Evolutionary conservation across 345 rosid genomes (phyloP), one percentile per base, ranked within the genome.

Genomic region (Bretschneidera sinensis): DNA sequence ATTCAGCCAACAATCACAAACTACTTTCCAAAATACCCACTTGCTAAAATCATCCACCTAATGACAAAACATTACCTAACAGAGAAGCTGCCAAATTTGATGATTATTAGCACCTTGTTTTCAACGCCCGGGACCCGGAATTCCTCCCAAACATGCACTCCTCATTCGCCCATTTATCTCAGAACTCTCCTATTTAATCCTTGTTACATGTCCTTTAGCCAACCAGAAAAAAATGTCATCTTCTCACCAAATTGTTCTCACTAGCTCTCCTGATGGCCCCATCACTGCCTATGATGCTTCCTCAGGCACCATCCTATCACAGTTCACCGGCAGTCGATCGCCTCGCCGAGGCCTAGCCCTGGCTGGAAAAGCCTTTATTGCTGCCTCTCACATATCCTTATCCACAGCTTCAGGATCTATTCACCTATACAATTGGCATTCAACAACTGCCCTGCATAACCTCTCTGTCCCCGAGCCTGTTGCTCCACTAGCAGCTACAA

Each of bases 371-470:
- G 18, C 81, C 24, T 73, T 65, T 59, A 60, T 78, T 62, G 85
- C 81, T 7, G 79, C 75, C 54, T 73, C 83, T 23, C 85, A 81
- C 49, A 49, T 76, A 47, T 78, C 78, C 2, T 54, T 75, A 14
- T 33, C 64, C 49, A 75, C 79, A 1, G 69, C 66, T 57, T 75
- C 72, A 0, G 73, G 71, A 62, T 73, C 79, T 17, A 63, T 78
- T 59, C 78, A 73, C 60, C 76, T 75, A 47, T 81, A 81, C 67
- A 70, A 68, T 49, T 75, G 78, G 77, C 75, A 80, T 77, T 75
- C 81, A 16, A 43, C 80, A 0, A 60, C 79, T 1, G 75, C 77
- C 34, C 22, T 71, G 52, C 81, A 78, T 54, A 68, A 63, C 19
- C 63, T 81, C 17, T 79, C 74, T 35, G 53, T 78, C 48, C 83